These are phyloP conservation scores for Karstenula rhodostoma DNA, from an alignment of 2,329 filamentous ascomycete genomes.

Conservation along the genomic window DNA sequence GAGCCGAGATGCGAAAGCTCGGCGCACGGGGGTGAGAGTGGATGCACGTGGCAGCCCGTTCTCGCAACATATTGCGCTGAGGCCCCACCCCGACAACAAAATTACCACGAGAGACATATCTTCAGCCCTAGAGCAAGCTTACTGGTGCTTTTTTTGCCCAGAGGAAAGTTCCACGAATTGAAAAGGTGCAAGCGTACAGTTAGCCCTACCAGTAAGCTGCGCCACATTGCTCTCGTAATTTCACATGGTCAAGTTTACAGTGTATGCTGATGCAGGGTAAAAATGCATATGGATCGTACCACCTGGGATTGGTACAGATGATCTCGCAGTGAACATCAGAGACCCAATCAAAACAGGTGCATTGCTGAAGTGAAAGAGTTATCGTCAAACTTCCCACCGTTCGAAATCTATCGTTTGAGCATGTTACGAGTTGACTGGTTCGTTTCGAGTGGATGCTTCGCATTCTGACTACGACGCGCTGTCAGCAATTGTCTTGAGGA, in stretches of 20 bases:
- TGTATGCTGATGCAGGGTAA: not conserved
- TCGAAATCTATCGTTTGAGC: not conserved
- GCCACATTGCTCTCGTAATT: not conserved
- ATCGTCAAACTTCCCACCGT: not conserved
- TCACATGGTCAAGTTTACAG: not conserved
- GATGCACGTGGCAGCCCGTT: constrained; percentile 6
- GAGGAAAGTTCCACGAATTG: constrained; percentile 3
- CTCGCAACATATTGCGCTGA: constrained; percentile 2
- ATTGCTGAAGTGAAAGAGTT: not conserved
- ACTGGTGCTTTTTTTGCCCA: not conserved
- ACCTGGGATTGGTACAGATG: not conserved
- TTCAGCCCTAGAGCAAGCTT: constrained; percentile 3
- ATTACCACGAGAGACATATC: not conserved
- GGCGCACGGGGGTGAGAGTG: not conserved
- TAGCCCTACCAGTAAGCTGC: not conserved
- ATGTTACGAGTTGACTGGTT: not conserved
- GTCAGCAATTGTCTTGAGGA: constrained; percentile 1
- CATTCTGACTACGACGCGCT: not conserved
- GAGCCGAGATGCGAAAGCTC: not conserved
- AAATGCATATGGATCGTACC: not conserved
- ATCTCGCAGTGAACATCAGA: not conserved
- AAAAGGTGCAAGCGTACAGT: not conserved
- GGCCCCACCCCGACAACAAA: not conserved
- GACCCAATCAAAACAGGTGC: not conserved
- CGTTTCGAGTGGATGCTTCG: not conserved